Percentiles rank a stretch among this genome's conserved stretches.
Conservation (phyloP, 805 yeast species). For the Kluyveromyces starmeri region DNA sequence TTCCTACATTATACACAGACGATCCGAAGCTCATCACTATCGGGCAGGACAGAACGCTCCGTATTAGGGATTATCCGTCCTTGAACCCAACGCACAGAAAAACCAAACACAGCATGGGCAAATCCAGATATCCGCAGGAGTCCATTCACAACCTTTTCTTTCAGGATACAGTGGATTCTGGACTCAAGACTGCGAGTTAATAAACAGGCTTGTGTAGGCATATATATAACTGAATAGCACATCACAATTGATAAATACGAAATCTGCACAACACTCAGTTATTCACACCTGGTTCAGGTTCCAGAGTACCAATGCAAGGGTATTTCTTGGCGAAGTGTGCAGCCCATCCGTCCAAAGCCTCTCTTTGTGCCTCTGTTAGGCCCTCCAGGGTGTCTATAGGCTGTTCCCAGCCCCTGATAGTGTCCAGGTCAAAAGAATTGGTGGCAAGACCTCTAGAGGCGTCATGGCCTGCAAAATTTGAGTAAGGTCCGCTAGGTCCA, state of each 20-base stretch:
- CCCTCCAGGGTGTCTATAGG: slow-evolving; percentile 70
- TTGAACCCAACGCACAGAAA: slow-evolving; percentile 2
- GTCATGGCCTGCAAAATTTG: slow-evolving; percentile 91
- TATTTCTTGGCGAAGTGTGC: slow-evolving; percentile 76
- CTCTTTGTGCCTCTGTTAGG: slow-evolving; percentile 49
- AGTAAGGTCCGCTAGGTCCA: slow-evolving; percentile 94
- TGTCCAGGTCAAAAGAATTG: slow-evolving; percentile 69
- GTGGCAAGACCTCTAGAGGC: slow-evolving; percentile 88
- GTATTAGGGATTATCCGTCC: slow-evolving; percentile 15
- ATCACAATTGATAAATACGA: too few species aligned
- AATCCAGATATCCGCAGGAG: too few species aligned
- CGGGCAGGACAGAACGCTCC: slow-evolving; percentile 13
- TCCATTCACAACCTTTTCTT: slow-evolving; percentile 1
- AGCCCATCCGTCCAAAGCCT: slow-evolving; percentile 77
- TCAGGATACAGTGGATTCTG: background rate
- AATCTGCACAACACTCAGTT: too few species aligned
- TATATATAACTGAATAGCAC: background rate
- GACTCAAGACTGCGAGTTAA: too few species aligned
- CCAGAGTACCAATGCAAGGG: slow-evolving; percentile 65
- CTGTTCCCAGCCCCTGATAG: slow-evolving; percentile 58
- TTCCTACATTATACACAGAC: slow-evolving; percentile 3
- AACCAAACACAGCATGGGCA: background rate
- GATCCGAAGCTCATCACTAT: slow-evolving; percentile 14
- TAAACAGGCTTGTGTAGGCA: background rate
- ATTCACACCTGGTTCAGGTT: slow-evolving; percentile 33